Evolutionary conservation across 140 eudicot species (phyloP).

Genomic region (Stevia rebaudiana): DNA sequence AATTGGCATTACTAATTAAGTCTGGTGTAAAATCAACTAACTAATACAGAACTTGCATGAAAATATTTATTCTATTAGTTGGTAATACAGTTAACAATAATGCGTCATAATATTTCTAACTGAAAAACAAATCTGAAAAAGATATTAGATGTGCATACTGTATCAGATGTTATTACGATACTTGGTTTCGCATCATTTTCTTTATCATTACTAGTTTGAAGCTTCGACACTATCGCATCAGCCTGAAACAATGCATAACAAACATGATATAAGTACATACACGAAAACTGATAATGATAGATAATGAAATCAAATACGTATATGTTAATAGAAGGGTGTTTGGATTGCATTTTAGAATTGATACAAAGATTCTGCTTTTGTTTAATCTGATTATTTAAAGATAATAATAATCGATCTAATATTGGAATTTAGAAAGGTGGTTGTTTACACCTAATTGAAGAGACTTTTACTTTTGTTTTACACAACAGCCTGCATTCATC

Average conservation of each 20-base stretch:
- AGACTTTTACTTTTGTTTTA: not conserved
- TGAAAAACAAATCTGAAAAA: not conserved
- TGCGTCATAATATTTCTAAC: not conserved
- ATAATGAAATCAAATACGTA: not conserved
- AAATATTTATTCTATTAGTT: constrained; percentile 5
- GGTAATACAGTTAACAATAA: not conserved
- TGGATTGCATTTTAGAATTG: not conserved
- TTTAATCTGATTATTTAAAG: not conserved
- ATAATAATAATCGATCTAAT: not conserved
- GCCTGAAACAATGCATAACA: constrained; percentile 49
- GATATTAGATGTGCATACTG: constrained; percentile 44
- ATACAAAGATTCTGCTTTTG: not conserved
- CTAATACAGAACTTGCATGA: not conserved
- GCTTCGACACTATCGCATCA: constrained; percentile 72
- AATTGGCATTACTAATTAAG: not conserved
- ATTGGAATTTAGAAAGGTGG: too few species aligned
- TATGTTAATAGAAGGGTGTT: not conserved
- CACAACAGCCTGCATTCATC: not conserved
- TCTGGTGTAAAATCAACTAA: not conserved
- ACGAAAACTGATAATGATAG: not conserved
- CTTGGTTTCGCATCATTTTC: constrained; percentile 57
- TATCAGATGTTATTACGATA: constrained; percentile 71
- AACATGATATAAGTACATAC: not conserved
- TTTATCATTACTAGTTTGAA: constrained; percentile 40
- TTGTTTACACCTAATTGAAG: not conserved